Evolutionary conservation across 2,329 filamentous ascomycete genomes (phyloP).

Genomic region (Didymella pinodella): DNA sequence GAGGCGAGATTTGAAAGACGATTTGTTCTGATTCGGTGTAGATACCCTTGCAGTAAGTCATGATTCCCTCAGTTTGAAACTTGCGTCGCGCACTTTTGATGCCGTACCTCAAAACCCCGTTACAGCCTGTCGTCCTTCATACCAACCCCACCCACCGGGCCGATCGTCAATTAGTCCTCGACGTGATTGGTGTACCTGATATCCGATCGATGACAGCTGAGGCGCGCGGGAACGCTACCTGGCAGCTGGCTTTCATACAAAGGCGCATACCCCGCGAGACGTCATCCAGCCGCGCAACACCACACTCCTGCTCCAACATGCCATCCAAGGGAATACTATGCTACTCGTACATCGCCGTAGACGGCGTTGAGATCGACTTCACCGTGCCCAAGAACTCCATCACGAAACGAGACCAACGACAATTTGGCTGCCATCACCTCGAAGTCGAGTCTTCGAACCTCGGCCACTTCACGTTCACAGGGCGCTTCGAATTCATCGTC

Average conservation of each 20-base stretch:
- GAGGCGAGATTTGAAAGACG: too few relatives aligned
- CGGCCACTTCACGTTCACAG: slow-evolving; percentile 54
- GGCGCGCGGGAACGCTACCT: slow-evolving; percentile 9
- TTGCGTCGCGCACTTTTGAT: too few relatives aligned
- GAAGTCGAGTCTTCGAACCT: slow-evolving; percentile 59
- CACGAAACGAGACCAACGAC: slow-evolving; percentile 42
- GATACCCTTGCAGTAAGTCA: neutral
- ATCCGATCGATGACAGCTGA: slow-evolving; percentile 17
- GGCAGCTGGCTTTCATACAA: slow-evolving; percentile 7
- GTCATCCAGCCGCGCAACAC: slow-evolving; percentile 8
- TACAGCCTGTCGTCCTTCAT: slow-evolving; percentile 4
- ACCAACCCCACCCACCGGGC: slow-evolving; percentile 12
- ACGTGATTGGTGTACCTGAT: slow-evolving; percentile 18
- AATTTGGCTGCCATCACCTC: slow-evolving; percentile 53
- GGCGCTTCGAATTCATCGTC: slow-evolving; percentile 56
- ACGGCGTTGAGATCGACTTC: slow-evolving; percentile 55
- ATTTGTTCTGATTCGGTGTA: neutral
- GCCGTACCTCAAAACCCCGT: too few relatives aligned
- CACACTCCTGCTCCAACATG: slow-evolving; percentile 30
- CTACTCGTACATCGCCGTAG: slow-evolving; percentile 47
- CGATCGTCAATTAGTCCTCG: slow-evolving; percentile 1
- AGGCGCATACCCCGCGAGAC: slow-evolving; percentile 18
- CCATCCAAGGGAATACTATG: slow-evolving; percentile 48
- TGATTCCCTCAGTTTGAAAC: too few relatives aligned
- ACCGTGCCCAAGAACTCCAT: slow-evolving; percentile 53